phyloP scores from a whole-genome alignment of 2,329 filamentous ascomycete species.

The Hawksworthiomyces lignivorus region DNA sequence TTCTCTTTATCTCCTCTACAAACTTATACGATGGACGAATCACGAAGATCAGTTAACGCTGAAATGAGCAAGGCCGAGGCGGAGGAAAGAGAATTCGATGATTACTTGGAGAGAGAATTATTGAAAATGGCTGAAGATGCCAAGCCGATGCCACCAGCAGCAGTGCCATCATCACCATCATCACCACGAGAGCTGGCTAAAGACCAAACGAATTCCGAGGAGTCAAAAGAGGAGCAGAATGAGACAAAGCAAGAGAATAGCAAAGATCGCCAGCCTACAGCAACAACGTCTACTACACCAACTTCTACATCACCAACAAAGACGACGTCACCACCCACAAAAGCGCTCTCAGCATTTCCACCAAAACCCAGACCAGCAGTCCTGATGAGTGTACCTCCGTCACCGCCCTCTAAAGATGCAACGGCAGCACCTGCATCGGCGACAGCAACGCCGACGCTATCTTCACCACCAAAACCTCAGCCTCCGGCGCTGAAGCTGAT shows the following conservation, averaged over 20 bases:
- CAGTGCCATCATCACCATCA: too few relatives aligned
- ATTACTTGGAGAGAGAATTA: slow-evolving; percentile 4
- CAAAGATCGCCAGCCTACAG: too few relatives aligned
- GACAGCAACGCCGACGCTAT: neutral
- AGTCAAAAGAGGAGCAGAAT: too few relatives aligned
- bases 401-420: slow-evolving; percentile 10
- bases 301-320: too few relatives aligned
- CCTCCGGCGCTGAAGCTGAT: neutral
- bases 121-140: neutral
- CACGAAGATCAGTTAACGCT: neutral
- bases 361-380: neutral
- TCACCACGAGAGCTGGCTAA: too few relatives aligned
- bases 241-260: too few relatives aligned
- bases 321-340: too few relatives aligned
- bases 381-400: slow-evolving; percentile 13
- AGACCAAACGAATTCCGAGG: too few relatives aligned
- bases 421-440: neutral
- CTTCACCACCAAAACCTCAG: neutral
- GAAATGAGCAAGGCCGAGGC: neutral
- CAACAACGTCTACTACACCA: too few relatives aligned
- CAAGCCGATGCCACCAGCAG: too few relatives aligned
- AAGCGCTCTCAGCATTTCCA: neutral
- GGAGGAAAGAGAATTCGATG: slow-evolving; percentile 5
- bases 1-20: neutral
- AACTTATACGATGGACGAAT: neutral